phyloP scores from a whole-genome alignment of 2,329 filamentous ascomycete genomes.

The Hymenoscyphus salicellus region DNA sequence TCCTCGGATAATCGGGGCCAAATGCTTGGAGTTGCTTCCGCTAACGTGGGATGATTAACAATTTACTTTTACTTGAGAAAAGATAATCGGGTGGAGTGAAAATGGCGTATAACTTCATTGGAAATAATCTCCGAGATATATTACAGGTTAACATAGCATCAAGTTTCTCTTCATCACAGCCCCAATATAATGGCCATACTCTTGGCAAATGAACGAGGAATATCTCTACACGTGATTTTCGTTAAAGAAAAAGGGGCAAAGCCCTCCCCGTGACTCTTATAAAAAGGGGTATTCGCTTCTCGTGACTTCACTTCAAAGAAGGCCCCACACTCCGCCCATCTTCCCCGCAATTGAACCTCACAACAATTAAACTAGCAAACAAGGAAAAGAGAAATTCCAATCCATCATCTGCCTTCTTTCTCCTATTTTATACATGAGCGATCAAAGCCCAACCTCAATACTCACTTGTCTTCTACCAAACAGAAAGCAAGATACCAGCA shows the following conservation, averaged over 20 bases:
- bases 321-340: background rate
- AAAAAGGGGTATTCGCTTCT: slow-evolving; percentile 2
- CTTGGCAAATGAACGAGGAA: too few relatives aligned
- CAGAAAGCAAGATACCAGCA: background rate
- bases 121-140: too few relatives aligned
- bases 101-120: too few relatives aligned
- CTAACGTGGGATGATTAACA: background rate
- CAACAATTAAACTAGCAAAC: background rate
- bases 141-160: too few relatives aligned
- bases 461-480: background rate
- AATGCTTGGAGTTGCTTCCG: too few relatives aligned
- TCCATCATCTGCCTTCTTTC: background rate
- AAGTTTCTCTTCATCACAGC: too few relatives aligned
- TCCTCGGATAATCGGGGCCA: too few relatives aligned
- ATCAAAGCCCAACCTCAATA: background rate
- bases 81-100: too few relatives aligned
- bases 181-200: too few relatives aligned
- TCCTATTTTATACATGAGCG: background rate
- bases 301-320: background rate
- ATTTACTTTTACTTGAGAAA: too few relatives aligned
- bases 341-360: background rate
- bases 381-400: slow-evolving; percentile 1
- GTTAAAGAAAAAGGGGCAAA: background rate
- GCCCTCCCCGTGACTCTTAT: background rate
- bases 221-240: background rate